Base-by-base conservation (phyloP, 805 yeast species). In the Pichia thaimueangensis region DNA sequence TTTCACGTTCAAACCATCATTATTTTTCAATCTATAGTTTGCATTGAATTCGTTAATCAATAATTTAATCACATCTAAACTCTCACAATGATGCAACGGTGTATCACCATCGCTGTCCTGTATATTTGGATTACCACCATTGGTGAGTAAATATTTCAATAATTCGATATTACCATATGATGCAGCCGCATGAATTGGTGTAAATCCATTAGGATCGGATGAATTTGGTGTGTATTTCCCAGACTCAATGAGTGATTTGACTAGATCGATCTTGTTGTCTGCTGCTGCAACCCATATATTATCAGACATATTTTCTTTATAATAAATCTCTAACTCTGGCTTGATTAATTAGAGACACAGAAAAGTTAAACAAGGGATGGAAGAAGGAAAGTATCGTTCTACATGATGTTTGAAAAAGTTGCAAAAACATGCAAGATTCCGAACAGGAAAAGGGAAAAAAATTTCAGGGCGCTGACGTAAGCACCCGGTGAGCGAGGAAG, bases 141-240 rank as follows among this genome's bases (percentile, higher is more conserved):
- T 59, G 5, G 52, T 52, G 5, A 84, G 60, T 35, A 87, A 67
- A 48, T 72, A 74, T 43, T 65, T 60, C 30, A 93, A 65, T 30
- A 93, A 66, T 9, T 82, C 88, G 2, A 64, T 53, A 58, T 91
- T 89, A 8, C 91, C 91, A 61, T 93, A 93, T 1, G 97, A 83
- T 2, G 94, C 95, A 1, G 98, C 97, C 0, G 99, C 99, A 60
- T 93, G 99, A 11, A 93, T 73, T 6, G 98, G 95, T 0, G 97
- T 91, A 63, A 94, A 93, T 1, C 99, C 99, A 55, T 89, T 86
- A 1, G 86, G 84, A 60, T 93, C 99, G 48, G 81, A 77, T 6
- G 82, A 73, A 55, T 86, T 82, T 3, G 96, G 76, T 3, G 80
- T 70, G 49, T 67, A 69, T 6, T 65, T 55, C 0, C 81, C 82